Conservation (phyloP, 169 alveolate genomes). For the Pseudocohnilembus persalinus region DNA sequence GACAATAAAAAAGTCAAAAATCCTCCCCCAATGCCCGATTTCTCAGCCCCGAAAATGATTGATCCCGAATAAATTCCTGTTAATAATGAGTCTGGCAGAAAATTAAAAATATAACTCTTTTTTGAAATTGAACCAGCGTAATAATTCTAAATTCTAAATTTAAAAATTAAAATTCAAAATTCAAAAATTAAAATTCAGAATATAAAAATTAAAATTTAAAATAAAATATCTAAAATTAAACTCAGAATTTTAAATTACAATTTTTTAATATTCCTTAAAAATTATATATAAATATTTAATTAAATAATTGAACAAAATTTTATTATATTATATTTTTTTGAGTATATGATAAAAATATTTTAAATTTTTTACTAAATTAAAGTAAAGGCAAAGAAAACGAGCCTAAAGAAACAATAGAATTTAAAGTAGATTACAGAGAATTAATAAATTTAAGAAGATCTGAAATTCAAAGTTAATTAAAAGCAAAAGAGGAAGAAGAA, state of each 20-base stretch:
- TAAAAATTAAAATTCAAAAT: no score
- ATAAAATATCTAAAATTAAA: no score
- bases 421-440: not conserved
- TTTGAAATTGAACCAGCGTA: not conserved
- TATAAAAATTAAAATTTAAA: no score
- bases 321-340: no score
- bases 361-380: not conserved
- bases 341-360: no score
- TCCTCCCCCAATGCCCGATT: slow-evolving; percentile 11
- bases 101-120: not conserved
- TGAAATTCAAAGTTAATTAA: not conserved
- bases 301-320: no score
- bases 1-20: slow-evolving; percentile 1
- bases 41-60: not conserved
- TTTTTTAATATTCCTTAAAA: no score
- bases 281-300: no score
- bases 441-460: not conserved
- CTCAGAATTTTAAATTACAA: no score
- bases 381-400: not conserved
- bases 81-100: not conserved
- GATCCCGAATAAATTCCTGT: not conserved
- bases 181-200: no score
- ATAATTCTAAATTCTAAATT: no score
- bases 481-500: not conserved
- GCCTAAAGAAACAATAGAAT: not conserved